Evolutionary conservation across 768 basidiomycete genomes (phyloP), one percentile per base, ranked within the genome.

Genomic region (Hirschioporus abietinus): DNA sequence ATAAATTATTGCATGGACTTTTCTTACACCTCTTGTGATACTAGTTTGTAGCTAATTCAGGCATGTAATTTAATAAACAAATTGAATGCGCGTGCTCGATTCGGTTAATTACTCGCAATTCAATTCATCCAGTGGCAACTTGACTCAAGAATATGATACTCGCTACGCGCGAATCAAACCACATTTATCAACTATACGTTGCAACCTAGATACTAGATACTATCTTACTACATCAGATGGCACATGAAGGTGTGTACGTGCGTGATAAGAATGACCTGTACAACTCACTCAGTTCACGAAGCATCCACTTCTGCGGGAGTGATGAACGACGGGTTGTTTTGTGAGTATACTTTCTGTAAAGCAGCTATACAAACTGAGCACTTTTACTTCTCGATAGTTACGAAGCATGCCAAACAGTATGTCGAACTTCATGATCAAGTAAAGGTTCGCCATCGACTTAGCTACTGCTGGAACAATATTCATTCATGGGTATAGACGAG

Each of bases 361-460:
- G 1, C 9, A 24, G 10, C 25, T 61, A 15, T 17, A 24, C 25
- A 61, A 5, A 15, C 18, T 24, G 30, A 30, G 30, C 30, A 30
- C 30, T 61, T 8, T 61, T 12, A 61, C 23, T 17, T 25, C 60
- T 23, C 9, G 60, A n/a, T 34, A 61, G 24, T 4, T 24, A 25
- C n/a, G 30, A 42, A 83, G 81, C 80, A 77, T 26, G 82, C 85
- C 57, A 80, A 79, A 66, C 92, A 95, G 69, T 95, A 91, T 72
- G 81, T 93, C 25, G 91, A 94, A 62, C 85, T 96, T n/a, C 93
- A 95, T 77, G 88, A 93, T 69, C 93, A 96, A 80, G 92, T 96
- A 64, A 84, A 94, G 81, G 95, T 93, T 70, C 17, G 75, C 35
- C 60, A 30, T 58, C 52, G 63, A 17, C 35, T 60, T 59, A 24